Evolutionary conservation across 139 green algal genomes (phyloP).

Genomic region (Chlorella sp.): DNA sequence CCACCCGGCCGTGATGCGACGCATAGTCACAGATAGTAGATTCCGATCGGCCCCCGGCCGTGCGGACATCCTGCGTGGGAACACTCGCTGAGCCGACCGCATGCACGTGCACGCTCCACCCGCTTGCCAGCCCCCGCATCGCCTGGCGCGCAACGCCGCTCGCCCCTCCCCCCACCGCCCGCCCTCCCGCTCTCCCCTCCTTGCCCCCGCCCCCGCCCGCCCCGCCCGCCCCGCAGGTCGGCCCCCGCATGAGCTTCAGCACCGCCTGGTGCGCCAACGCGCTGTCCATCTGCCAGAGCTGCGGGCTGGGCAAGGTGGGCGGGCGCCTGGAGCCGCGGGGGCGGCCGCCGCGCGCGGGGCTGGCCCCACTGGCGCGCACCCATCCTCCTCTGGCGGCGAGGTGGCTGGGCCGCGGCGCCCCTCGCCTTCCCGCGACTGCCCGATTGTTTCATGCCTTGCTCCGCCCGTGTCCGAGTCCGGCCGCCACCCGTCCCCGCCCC

Average conservation of each 20-base stretch:
- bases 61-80: conserved; percentile 23
- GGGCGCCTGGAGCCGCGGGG: no score
- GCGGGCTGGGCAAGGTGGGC: conserved; percentile 78
- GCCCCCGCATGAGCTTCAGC: conserved; percentile 92
- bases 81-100: conserved; percentile 11
- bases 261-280: conserved; percentile 97
- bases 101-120: neutral
- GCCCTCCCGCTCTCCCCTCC: neutral
- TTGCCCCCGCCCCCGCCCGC: neutral
- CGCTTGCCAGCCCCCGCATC: neutral
- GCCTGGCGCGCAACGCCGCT: neutral
- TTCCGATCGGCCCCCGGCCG: conserved; percentile 7
- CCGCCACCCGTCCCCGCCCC: conserved; percentile 9
- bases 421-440: no score
- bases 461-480: no score
- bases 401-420: no score
- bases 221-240: conserved; percentile 65
- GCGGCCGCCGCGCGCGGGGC: no score
- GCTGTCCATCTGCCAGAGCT: conserved; percentile 92
- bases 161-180: neutral
- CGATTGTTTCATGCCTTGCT: no score
- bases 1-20: conserved; percentile 9
- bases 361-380: no score
- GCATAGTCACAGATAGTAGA: conserved; percentile 18
- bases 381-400: no score